Base-by-base conservation (phyloP, 305 asterid species). In the Fraxinus sp. region DNA sequence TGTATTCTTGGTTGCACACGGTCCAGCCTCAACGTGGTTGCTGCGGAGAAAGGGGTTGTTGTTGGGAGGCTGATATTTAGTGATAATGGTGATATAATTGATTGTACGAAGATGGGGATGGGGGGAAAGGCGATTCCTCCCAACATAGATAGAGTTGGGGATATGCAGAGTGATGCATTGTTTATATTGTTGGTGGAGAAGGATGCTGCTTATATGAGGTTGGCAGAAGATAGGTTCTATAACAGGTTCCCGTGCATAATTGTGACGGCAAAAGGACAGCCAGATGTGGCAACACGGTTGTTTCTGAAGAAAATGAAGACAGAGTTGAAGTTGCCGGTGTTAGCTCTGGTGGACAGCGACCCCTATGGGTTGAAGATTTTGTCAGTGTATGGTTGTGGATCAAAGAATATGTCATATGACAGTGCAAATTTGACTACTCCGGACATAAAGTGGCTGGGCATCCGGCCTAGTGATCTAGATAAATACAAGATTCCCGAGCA, bases 61-160 rank as follows among this genome's bases (percentile, higher is more conserved):
- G 98, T 95, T 0, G 98, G 98, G 10, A 87, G 97, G 80, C 62
- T 95, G 24, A 89, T 89, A 1, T 95, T 95, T 66, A 92, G 97
- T 43, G 98, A 95, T 49, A 90, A 93, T 28, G 98, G 98, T 0
- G 98, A 95, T 82, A 87, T 93, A 93, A 93, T 95, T 20, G 98
- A 95, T 59, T 95, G 98, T 86, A 93, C 98, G 0, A 92, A 91
- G 26, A 93, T 92, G 98, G 98, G 98, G 84, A 92, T 95, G 84
- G 98, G 98, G 2, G 98, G 98, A 26, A 95, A 95, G 82, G 97
- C 98, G 0, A 93, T 95, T 4, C 98, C 98, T 6, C 98, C 98
- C 1, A 95, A 95, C 75, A 93, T 95, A 7, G 98, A 95, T 74
- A 79, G 98, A 26, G 98, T 93, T 20, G 98, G 97, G 62, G 96